phyloP scores from a whole-genome alignment of 164 flowering plant species.

The Annona squamosa region DNA sequence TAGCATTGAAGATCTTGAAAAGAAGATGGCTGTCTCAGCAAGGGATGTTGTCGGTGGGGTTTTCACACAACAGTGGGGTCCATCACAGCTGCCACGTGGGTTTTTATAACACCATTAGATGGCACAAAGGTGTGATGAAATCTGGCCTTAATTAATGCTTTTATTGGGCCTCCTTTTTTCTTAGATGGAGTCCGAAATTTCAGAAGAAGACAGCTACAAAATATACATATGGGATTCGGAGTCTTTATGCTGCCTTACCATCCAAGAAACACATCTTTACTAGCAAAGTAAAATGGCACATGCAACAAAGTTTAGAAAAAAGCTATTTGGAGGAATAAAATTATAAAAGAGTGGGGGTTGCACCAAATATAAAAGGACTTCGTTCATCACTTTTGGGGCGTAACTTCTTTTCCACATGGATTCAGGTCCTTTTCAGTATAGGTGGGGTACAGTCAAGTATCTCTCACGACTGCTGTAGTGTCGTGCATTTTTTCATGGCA shows the following conservation, averaged over 20 bases:
- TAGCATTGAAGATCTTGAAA: neutral
- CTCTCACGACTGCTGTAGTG: neutral
- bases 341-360: neutral
- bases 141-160: neutral
- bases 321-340: too few relatives aligned
- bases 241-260: neutral
- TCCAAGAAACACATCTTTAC: neutral
- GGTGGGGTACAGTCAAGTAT: neutral
- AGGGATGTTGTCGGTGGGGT: constrained; percentile 1
- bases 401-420: neutral
- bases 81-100: neutral
- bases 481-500: too few relatives aligned
- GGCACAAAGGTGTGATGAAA: neutral
- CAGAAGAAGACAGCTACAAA: neutral
- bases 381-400: neutral
- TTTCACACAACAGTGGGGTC: neutral
- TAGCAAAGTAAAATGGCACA: neutral
- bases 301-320: too few relatives aligned
- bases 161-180: neutral
- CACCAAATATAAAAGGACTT: neutral
- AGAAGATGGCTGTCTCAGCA: neutral
- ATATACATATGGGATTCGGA: neutral
- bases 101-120: neutral
- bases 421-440: neutral
- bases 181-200: neutral